Evolutionary conservation across 2,329 filamentous ascomycete species (phyloP).

Genomic region (Alternaria sp.): DNA sequence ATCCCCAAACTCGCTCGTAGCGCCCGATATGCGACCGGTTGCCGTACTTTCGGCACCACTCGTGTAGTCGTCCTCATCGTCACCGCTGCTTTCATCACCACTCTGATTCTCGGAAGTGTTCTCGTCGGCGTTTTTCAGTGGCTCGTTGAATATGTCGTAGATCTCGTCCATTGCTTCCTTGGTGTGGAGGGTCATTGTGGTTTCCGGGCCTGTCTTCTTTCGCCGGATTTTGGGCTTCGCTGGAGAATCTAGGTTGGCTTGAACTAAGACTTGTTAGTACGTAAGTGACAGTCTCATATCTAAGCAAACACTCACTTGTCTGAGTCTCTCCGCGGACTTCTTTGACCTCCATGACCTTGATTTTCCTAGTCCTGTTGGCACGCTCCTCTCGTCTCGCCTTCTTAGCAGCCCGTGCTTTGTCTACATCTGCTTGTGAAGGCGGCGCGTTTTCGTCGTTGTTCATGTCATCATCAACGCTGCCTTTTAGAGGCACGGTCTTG

Average conservation of each 20-base stretch:
- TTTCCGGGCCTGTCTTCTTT: conserved; percentile 76
- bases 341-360: conserved; percentile 75
- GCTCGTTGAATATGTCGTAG: conserved; percentile 95
- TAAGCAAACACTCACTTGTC: conserved; percentile 69
- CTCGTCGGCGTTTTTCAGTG: conserved; percentile 62
- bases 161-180: conserved; percentile 96
- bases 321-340: conserved; percentile 81
- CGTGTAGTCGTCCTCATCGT: conserved; percentile 71
- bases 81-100: conserved; percentile 71
- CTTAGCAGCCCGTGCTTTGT: conserved; percentile 63
- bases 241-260: conserved; percentile 90
- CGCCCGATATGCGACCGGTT: conserved; percentile 72
- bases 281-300: not conserved
- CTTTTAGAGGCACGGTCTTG: conserved; percentile 42
- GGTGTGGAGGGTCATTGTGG: conserved; percentile 98
- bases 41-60: conserved; percentile 84
- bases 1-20: conserved; percentile 69
- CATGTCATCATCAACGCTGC: conserved; percentile 40
- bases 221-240: conserved; percentile 73
- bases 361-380: conserved; percentile 58
- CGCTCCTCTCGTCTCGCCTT: conserved; percentile 56
- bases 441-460: conserved; percentile 57
- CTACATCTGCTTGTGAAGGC: conserved; percentile 55
- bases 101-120: conserved; percentile 64
- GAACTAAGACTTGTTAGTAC: conserved; percentile 64